A percentile compares a stretch with the other conserved stretches of the same genome.
Conservation (phyloP, 441 rosid genomes). For the Cnidoscolus chayamansa region DNA sequence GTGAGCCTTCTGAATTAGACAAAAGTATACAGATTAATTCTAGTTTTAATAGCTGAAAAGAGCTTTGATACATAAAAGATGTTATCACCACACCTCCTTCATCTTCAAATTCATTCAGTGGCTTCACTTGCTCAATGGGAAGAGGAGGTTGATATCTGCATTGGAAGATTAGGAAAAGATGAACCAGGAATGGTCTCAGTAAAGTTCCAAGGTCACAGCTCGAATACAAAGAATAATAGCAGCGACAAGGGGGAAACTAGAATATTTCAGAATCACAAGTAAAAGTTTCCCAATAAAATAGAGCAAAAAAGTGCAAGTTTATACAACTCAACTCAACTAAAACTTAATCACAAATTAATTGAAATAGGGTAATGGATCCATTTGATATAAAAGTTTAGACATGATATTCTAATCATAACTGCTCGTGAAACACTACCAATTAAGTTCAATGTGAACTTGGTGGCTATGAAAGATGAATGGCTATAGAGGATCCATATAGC, state of each 20-base stretch:
- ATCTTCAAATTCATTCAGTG: constrained; percentile 34
- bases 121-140: constrained; percentile 44
- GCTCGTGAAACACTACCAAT: not conserved
- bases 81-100: constrained; percentile 35
- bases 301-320: not conserved
- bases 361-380: too few species aligned
- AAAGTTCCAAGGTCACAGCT: not conserved
- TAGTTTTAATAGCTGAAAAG: not conserved
- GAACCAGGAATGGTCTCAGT: not conserved
- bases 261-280: not conserved
- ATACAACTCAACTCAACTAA: too few species aligned
- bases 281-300: not conserved
- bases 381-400: not conserved
- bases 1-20: constrained; percentile 25
- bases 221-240: not conserved
- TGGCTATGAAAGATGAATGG: too few species aligned
- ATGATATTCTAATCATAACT: not conserved
- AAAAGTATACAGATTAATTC: not conserved
- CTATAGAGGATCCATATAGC: too few species aligned
- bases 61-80: not conserved
- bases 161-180: not conserved
- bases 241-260: not conserved
- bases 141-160: constrained; percentile 48
- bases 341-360: too few species aligned
- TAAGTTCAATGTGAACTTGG: not conserved